Evolutionary conservation across 164 flowering plant genomes (phyloP).

Genomic region (Brasenia schreberi): DNA sequence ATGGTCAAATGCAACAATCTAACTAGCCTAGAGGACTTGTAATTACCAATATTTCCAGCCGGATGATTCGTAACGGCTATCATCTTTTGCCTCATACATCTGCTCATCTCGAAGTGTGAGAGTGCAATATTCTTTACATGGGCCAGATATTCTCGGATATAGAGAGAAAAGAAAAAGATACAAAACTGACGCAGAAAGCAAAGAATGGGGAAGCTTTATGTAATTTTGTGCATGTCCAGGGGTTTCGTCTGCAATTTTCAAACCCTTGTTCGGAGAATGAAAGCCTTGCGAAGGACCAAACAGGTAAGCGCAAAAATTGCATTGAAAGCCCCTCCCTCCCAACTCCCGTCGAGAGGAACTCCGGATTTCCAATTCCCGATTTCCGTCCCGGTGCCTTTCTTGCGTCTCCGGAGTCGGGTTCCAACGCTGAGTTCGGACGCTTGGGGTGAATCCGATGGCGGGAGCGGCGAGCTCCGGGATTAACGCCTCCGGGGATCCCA

Average conservation of each 20-base stretch:
- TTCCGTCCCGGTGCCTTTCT: not conserved
- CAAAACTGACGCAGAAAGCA: not conserved
- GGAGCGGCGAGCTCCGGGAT: slow-evolving; percentile 7
- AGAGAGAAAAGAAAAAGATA: not conserved
- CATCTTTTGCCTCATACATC: slow-evolving; percentile 4
- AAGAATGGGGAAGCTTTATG: no score
- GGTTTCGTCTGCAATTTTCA: not conserved
- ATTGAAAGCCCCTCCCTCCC: not conserved
- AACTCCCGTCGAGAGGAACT: not conserved
- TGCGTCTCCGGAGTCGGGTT: not conserved
- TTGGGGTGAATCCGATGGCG: slow-evolving; percentile 8
- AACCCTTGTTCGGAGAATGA: no score
- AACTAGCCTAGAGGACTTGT: not conserved
- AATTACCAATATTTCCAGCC: not conserved
- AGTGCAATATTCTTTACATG: not conserved
- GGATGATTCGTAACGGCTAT: slow-evolving; percentile 1
- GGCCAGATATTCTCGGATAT: not conserved
- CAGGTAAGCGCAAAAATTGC: no score
- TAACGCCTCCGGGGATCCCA: slow-evolving; percentile 10
- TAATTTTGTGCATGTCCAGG: not conserved
- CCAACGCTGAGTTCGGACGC: not conserved
- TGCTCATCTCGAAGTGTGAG: no score
- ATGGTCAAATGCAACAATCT: not conserved
- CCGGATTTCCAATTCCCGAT: not conserved
- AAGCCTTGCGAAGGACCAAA: no score